A percentile compares a stretch with the other conserved stretches of the same genome.
Evolutionary conservation across 306 rosid species (phyloP).

Genomic region (Purshia tridentata): DNA sequence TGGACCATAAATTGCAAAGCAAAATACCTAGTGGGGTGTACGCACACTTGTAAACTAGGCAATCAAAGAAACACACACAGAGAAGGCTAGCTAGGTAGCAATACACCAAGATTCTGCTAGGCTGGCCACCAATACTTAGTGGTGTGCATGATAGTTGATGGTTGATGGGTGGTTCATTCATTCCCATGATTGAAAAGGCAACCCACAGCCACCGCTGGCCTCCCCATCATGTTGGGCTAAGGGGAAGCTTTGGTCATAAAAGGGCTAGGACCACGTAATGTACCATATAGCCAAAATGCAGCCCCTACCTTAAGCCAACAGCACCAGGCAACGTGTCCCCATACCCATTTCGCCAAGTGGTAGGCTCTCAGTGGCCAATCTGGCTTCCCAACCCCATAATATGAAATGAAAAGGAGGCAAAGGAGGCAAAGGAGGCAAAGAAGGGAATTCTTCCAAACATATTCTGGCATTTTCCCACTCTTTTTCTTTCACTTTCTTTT

Average conservation of each 20-base stretch:
- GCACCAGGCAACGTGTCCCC: constrained; percentile 16
- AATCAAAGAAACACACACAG: constrained; percentile 14
- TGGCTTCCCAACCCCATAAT: constrained; percentile 5
- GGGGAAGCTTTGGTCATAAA: background rate
- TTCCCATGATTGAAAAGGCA: constrained; percentile 22
- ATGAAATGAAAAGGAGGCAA: background rate
- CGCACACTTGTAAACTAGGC: constrained; percentile 24
- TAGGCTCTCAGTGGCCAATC: constrained; percentile 9
- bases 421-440: background rate
- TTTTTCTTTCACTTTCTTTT: constrained; percentile 11
- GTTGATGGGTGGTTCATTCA: constrained; percentile 19
- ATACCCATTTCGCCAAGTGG: constrained; percentile 16
- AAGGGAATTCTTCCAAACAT: constrained; percentile 43
- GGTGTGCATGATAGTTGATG: constrained; percentile 5
- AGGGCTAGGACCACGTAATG: constrained; percentile 48
- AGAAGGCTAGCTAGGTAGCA: constrained; percentile 26
- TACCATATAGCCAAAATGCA: background rate
- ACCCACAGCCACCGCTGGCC: constrained; percentile 43
- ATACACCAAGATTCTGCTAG: constrained; percentile 53
- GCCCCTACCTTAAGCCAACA: constrained; percentile 19
- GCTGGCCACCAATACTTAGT: constrained; percentile 41
- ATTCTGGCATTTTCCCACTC: constrained; percentile 40
- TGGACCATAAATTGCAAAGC: background rate
- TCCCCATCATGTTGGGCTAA: constrained; percentile 39
- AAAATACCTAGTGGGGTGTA: constrained; percentile 10